Base-by-base conservation (phyloP, 139 green algal species). In the Chlamydomonas sphaeroides region DNA sequence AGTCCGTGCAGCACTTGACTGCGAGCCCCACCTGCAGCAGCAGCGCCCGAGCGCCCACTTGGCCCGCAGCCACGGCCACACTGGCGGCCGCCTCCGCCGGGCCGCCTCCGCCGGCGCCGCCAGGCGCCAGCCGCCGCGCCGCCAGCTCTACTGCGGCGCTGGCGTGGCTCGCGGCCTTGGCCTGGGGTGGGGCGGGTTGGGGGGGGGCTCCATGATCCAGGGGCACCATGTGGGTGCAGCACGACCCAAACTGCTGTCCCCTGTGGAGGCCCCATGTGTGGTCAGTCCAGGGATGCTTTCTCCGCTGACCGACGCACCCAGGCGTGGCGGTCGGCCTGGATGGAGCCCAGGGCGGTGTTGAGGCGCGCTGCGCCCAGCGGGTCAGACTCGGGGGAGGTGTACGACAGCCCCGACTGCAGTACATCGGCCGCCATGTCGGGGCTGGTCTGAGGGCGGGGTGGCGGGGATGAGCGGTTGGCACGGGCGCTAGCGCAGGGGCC, bases 391-490 rank as follows among this genome's bases (percentile, higher is more conserved):
- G 68, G 30, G 67, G 28, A 68, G 15, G 17, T 57, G 61, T 79
- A 77, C 41, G 56, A 77, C 62, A 93, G 65, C 0, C 90, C 90
- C 28, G 85, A 89, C 35, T 84, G 82, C 10, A 94, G 73, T 2
- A 94, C 76, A 35, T 94, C 90, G 0, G 89, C n/a, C 0, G 87
- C 90, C 76, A 93, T 84, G 59, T 94, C 82, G 3, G 71, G 78
- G 30, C 89, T 87, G 20, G n/a, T n/a, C n/a, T n/a, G n/a, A n/a
- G n/a, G n/a, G n/a, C n/a, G n/a, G n/a, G n/a, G n/a, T n/a, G n/a
- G n/a, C n/a, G n/a, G n/a, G n/a, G n/a, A n/a, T n/a, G n/a, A n/a
- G n/a, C n/a, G n/a, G n/a, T n/a, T n/a, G n/a, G n/a, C n/a, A n/a
- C n/a, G n/a, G n/a, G n/a, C n/a, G n/a, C n/a, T n/a, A n/a, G n/a